A percentile compares a stretch with the other conserved stretches of the same genome.
phyloP scores from a whole-genome alignment of 1,284 basidiomycete genomes.

The Pholiota adiposa region DNA sequence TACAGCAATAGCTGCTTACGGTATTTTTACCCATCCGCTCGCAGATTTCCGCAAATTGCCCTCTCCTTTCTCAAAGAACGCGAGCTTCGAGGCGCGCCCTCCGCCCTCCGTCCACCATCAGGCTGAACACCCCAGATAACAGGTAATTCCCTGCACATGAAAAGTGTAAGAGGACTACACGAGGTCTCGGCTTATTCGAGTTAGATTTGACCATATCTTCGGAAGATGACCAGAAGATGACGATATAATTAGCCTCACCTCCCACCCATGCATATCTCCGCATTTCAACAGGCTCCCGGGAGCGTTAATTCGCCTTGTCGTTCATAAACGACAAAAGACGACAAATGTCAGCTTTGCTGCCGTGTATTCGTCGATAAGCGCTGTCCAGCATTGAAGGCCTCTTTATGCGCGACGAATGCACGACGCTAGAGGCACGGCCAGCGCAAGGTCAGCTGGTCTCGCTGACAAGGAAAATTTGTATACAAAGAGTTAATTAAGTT shows the following conservation, averaged over 20 bases:
- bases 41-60: no score
- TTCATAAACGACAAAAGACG: background rate
- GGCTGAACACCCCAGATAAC: background rate
- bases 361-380: background rate
- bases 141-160: background rate
- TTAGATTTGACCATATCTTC: background rate
- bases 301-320: background rate
- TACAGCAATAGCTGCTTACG: background rate
- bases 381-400: background rate
- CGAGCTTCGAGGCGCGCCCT: background rate
- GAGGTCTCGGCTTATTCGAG: background rate
- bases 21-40: background rate
- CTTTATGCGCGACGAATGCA: no score
- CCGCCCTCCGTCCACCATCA: background rate
- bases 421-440: no score
- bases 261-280: background rate
- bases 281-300: background rate
- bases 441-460: background rate
- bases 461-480: background rate
- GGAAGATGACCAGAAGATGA: background rate
- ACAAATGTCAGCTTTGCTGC: background rate
- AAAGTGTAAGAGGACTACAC: background rate
- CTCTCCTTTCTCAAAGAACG: no score
- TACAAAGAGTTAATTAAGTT: background rate
- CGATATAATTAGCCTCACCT: background rate